phyloP scores from a whole-genome alignment of 805 yeast genomes.

The Sporopachydermia lactativora region DNA sequence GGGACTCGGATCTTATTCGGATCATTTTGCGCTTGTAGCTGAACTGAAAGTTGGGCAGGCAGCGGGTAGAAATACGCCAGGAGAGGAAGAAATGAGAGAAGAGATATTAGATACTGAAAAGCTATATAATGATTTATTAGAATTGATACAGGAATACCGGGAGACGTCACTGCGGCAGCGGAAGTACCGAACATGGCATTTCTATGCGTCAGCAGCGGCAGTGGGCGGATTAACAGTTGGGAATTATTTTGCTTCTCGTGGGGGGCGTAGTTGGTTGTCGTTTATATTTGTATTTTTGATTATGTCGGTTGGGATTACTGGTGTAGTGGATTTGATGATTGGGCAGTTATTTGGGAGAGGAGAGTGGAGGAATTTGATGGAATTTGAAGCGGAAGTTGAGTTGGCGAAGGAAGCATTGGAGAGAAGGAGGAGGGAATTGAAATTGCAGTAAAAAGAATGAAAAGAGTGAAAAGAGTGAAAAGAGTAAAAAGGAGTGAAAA shows the following conservation, averaged over 20 bases:
- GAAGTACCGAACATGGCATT: slow-evolving; percentile 52
- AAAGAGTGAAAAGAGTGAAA: no score
- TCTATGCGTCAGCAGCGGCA: slow-evolving; percentile 36
- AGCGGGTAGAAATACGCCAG: neutral
- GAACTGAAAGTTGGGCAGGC: slow-evolving; percentile 9
- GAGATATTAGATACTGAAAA: slow-evolving; percentile 10
- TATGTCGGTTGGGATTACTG: slow-evolving; percentile 44
- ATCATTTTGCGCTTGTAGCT: slow-evolving; percentile 64
- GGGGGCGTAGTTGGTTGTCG: slow-evolving; percentile 44
- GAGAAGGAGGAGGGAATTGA: neutral
- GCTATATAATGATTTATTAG: slow-evolving; percentile 37
- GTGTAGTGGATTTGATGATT: slow-evolving; percentile 61
- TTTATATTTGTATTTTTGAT: slow-evolving; percentile 50
- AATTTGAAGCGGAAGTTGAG: slow-evolving; percentile 56
- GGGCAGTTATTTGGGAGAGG: slow-evolving; percentile 66
- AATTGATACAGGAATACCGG: slow-evolving; percentile 31
- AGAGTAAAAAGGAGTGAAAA: no score
- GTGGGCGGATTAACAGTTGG: slow-evolving; percentile 40
- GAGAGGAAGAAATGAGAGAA: slow-evolving; percentile 3
- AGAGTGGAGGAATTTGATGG: slow-evolving; percentile 67
- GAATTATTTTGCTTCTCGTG: slow-evolving; percentile 41
- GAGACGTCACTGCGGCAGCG: slow-evolving; percentile 46
- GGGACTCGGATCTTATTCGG: slow-evolving; percentile 66
- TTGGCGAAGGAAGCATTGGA: slow-evolving; percentile 12
- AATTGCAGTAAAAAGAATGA: no score